Percentiles rank a stretch among this genome's conserved stretches.
Evolutionary conservation across 352 stramenopile genomes (phyloP).

Genomic region (Pythium graminicola): DNA sequence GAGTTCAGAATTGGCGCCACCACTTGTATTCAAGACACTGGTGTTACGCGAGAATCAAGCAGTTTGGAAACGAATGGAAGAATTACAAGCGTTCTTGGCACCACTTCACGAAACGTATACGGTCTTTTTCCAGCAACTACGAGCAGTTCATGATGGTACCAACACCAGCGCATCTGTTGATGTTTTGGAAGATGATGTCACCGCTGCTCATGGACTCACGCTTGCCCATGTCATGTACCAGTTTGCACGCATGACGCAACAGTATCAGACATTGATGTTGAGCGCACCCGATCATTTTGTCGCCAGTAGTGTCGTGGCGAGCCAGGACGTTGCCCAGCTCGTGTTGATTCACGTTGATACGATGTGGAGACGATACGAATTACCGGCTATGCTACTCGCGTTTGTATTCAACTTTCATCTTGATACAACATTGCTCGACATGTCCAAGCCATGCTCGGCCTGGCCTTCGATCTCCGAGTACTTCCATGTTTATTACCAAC

Average conservation of each 20-base stretch:
- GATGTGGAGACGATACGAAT: slow-evolving; percentile 68
- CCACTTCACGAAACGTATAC: slow-evolving; percentile 57
- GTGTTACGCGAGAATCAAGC: slow-evolving; percentile 40
- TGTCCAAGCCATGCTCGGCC: slow-evolving; percentile 34
- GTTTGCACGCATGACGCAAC: slow-evolving; percentile 61
- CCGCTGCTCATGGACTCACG: slow-evolving; percentile 39
- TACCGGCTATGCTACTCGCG: slow-evolving; percentile 64
- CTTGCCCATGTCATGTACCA: slow-evolving; percentile 77
- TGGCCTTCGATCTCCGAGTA: slow-evolving; percentile 56
- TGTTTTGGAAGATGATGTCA: slow-evolving; percentile 27
- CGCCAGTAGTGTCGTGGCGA: slow-evolving; percentile 3
- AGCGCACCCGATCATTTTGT: slow-evolving; percentile 16
- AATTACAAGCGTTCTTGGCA: slow-evolving; percentile 26
- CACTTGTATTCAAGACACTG: slow-evolving; percentile 45
- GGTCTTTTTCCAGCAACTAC: slow-evolving; percentile 42
- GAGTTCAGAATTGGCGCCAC: slow-evolving; percentile 19
- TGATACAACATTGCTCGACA: slow-evolving; percentile 47
- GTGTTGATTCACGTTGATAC: slow-evolving; percentile 46
- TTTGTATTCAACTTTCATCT: slow-evolving; percentile 80
- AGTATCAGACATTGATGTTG: slow-evolving; percentile 40
- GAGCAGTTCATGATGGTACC: slow-evolving; percentile 8
- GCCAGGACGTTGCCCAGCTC: slow-evolving; percentile 30
- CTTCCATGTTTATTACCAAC: slow-evolving; percentile 59
- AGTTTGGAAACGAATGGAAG: slow-evolving; percentile 10
- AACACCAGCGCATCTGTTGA: slow-evolving; percentile 16